Base-by-base conservation (phyloP, 129 eudicot genomes). In the Scalesia atractyloides region DNA sequence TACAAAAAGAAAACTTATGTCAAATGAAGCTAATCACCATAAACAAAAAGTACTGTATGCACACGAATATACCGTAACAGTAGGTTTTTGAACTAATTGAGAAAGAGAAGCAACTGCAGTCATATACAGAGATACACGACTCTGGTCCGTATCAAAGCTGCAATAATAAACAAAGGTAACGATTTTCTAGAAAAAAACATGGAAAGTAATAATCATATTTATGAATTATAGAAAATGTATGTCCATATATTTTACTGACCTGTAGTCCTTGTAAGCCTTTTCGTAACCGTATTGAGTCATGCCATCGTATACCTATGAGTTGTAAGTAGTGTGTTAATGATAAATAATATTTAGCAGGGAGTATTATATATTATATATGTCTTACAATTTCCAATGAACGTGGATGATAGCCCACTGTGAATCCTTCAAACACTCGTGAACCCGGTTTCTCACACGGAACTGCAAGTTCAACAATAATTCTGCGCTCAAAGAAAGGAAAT, bases 401-500 rank as follows among this genome's bases (percentile, higher is more conserved):
- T 30, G 96, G 96, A 89, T 85, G 91, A 77, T 89, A 89, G 54
- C 98, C 98, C 56, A 92, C 84, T 30, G 98, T 92, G 80, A 89
- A 92, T 73, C 98, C 98, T 73, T 92, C 87, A 87, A 92, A 89
- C 62, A 92, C 96, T 74, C 95, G 84, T 30, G 48, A 46, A 37
- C 96, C 96, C 13, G 78, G 86, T 76, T 87, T 89, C 88, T 85
- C 83, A 56, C 98, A 92, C 48, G 85, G 91, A 73, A 92, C 82
- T 73, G 98, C 98, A 72, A 92, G 88, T 75, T 92, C 96, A 70
- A 85, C 83, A 62, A 85, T 48, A 67, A 85, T 82, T 77, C 98
- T 92, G 88, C 68, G 70, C 30, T 64, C 57, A 79, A 81, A 10
- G 19, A 70, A 36, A 36, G 47, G 53, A 83, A 74, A 70, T 65